Conservation (phyloP, 139 green algal genomes). For the Pycnococcus provasolii region DNA sequence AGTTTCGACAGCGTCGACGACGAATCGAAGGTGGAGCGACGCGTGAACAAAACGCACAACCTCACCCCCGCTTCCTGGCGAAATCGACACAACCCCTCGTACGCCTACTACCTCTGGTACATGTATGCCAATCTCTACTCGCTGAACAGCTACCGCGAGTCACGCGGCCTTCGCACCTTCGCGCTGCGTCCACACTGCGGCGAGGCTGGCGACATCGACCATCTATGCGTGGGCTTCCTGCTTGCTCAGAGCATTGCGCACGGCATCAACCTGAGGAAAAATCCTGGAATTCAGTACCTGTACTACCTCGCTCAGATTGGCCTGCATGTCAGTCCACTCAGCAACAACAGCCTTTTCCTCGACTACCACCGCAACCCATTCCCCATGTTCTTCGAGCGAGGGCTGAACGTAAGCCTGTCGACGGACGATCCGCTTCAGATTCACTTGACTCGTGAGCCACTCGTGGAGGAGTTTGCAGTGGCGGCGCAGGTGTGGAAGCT, state of each 20-base stretch:
- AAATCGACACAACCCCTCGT: conserved; percentile 12
- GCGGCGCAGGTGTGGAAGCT: conserved; percentile 67
- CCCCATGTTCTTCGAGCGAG: conserved; percentile 84
- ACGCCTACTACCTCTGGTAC: conserved; percentile 18
- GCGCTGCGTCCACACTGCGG: conserved; percentile 7
- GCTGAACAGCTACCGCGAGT: conserved; percentile 3
- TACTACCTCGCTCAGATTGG: conserved; percentile 72
- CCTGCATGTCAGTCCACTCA: conserved; percentile 78
- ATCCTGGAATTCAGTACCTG: conserved; percentile 63
- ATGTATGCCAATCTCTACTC: conserved; percentile 16
- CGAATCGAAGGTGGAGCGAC: conserved; percentile 1
- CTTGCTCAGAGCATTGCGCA: conserved; percentile 12
- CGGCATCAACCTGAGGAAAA: conserved; percentile 12
- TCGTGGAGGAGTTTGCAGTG: conserved; percentile 88
- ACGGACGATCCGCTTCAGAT: conserved; percentile 69
- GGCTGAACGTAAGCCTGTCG: conserved; percentile 62
- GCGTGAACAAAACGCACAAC: neutral
- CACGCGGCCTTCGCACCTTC: conserved; percentile 1
- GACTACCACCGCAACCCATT: conserved; percentile 94
- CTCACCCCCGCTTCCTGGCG: neutral
- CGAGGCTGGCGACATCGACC: conserved; percentile 14
- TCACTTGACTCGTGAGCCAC: conserved; percentile 76
- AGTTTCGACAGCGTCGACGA: conserved; percentile 16
- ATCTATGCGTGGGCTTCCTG: conserved; percentile 13
- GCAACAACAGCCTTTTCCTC: conserved; percentile 94